These are phyloP conservation scores for Torulaspora indica DNA, from an alignment of 805 yeast genomes.

Conservation along the genomic window DNA sequence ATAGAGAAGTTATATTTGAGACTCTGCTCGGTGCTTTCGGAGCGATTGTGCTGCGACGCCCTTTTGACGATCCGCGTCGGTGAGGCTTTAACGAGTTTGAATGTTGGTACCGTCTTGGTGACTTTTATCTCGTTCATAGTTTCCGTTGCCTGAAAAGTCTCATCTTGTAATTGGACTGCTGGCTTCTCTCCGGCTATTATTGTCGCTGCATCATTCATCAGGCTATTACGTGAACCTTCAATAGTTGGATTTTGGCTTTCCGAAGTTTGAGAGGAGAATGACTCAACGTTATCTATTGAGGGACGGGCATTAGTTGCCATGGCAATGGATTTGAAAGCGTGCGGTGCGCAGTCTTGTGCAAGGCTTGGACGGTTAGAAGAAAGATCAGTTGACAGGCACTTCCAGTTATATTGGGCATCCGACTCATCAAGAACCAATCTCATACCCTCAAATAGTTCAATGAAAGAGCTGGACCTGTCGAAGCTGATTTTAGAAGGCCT, in stretches of 20 bases:
- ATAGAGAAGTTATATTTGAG: conserved; percentile 18
- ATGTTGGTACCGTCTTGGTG: conserved; percentile 6
- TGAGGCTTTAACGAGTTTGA: conserved; percentile 24
- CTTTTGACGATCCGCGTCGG: conserved; percentile 20
- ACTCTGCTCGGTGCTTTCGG: conserved; percentile 10
- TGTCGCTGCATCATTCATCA: not conserved
- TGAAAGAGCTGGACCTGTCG: conserved; percentile 31
- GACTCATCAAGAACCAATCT: conserved; percentile 30
- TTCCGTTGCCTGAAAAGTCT: not conserved
- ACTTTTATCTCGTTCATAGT: not conserved
- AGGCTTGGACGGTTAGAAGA: conserved; percentile 13
- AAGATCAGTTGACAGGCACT: conserved; percentile 24
- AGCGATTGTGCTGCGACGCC: conserved; percentile 5
- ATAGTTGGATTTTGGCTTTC: not conserved
- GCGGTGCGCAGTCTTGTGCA: conserved; percentile 2
- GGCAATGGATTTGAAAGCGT: conserved; percentile 13
- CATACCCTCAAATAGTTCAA: conserved; percentile 33
- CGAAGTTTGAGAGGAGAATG: not conserved
- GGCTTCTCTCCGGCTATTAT: not conserved
- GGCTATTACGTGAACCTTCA: not conserved
- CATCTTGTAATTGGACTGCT: not conserved
- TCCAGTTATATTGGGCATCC: conserved; percentile 35
- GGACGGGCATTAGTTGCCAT: not conserved
- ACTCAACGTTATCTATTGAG: not conserved
- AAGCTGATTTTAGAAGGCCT: conserved; percentile 13